Evolutionary conservation across 2,329 filamentous ascomycete genomes (phyloP), one percentile per base, ranked within the genome.

Genomic region (Claviceps quebecensis): DNA sequence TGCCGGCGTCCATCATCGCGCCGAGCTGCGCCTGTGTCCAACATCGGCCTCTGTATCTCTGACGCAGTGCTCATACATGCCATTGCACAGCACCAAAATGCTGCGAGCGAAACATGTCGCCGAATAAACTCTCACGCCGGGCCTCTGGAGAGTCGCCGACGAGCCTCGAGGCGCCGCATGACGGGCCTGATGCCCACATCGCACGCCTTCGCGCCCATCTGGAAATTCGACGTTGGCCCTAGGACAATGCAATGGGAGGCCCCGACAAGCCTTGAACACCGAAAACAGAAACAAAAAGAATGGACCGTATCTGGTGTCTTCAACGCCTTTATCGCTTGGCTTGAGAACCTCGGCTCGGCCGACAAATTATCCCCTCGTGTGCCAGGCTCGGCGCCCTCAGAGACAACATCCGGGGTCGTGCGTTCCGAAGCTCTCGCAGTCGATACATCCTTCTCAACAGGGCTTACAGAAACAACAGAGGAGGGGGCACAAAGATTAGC

Each of bases 181-280:
- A 75, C 72, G 19, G 75, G 71, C 49, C 61, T 77, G 53, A 65
- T 73, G 51, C 68, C 72, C 26, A 60, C 66, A 8, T 61, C 69
- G 22, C 59, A 60, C 4, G 57, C 65, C 7, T 65, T 63, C 17
- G 61, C 68, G 16, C 67, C 71, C 1, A 60, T 67, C 6, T 80
- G 76, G 77, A 67, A 69, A 0, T 67, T 77, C 45, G 65, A 70
- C 13, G 65, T 69, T 23, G 62, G 71, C 1, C 61, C 69, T 5
- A 69, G 73, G 49, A 60, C 75, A 50, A 77, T 74, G 74, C 66
- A 67, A 46, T 81, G 77, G 77, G 63, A 71, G 39, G 67, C 76
- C 8, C 77, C 77, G 8, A 69, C 62, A 13, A 53, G 63, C 3
- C 55, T 62, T 9, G 57, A 61, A 48, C 52, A 59, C 6, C 61